Percentiles rank a stretch among this genome's conserved stretches.
phyloP scores from a whole-genome alignment of 225 moss, liverwort and hornwort species.

The Takakia lepidozioides region DNA sequence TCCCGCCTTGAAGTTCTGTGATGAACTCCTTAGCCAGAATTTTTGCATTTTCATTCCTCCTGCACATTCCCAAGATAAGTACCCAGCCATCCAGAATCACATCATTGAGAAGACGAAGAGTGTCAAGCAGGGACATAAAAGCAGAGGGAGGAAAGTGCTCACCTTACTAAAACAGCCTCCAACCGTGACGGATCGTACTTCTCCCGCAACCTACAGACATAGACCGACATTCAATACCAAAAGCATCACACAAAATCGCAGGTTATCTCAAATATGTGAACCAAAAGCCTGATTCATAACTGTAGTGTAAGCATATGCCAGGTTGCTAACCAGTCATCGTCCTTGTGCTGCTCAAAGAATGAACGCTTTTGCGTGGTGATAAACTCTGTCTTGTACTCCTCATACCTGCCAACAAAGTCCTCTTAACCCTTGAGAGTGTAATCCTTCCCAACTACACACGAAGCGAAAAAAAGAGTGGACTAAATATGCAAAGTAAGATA shows the following conservation, averaged over 20 bases:
- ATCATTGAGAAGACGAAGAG: background rate
- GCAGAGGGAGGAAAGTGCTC: slow-evolving; percentile 1
- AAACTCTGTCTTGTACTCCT: slow-evolving; percentile 95
- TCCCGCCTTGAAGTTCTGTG: slow-evolving; percentile 79
- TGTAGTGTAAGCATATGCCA: too few relatives aligned
- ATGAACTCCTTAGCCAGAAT: slow-evolving; percentile 85
- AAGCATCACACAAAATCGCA: too few relatives aligned
- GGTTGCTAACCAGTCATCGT: slow-evolving; percentile 79
- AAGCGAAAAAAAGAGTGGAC: too few relatives aligned
- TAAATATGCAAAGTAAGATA: too few relatives aligned
- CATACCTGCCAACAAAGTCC: slow-evolving; percentile 54
- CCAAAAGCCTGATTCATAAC: too few relatives aligned
- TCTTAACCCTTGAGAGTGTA: too few relatives aligned
- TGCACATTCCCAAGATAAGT: slow-evolving; percentile 19
- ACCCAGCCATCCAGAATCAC: background rate
- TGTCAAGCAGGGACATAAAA: too few relatives aligned
- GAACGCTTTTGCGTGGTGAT: slow-evolving; percentile 90
- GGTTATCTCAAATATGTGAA: too few relatives aligned
- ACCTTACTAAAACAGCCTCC: slow-evolving; percentile 81
- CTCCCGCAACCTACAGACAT: slow-evolving; percentile 68
- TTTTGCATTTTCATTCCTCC: slow-evolving; percentile 94
- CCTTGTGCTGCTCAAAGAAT: slow-evolving; percentile 95
- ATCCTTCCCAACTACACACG: too few relatives aligned
- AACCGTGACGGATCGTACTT: slow-evolving; percentile 97
- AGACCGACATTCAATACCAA: background rate